Percentiles rank a stretch among this genome's conserved stretches.
Evolutionary conservation across 2,329 filamentous ascomycete species (phyloP).

Genomic region (Dactylella cylindrospora): DNA sequence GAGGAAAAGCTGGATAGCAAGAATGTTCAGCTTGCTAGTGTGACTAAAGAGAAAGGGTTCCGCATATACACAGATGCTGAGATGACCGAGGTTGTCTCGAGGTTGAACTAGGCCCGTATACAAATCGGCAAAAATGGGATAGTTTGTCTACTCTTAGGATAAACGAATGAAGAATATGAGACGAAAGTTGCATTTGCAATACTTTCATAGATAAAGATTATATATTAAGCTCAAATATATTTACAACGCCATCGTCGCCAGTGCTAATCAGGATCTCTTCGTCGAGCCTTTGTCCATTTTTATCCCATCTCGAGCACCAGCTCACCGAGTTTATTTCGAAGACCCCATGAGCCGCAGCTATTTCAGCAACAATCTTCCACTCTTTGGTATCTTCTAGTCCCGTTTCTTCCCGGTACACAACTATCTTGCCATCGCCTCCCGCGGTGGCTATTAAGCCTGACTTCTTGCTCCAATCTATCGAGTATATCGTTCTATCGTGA

Average conservation of each 20-base stretch:
- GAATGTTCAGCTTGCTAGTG: constrained; percentile 96
- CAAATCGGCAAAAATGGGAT: too few species aligned
- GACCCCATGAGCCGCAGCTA: constrained; percentile 78
- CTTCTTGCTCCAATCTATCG: constrained; percentile 76
- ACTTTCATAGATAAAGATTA: constrained; percentile 2
- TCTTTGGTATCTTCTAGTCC: constrained; percentile 51
- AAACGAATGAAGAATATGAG: too few species aligned
- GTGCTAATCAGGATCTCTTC: constrained; percentile 83
- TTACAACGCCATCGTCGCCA: constrained; percentile 86
- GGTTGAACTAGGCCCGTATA: constrained; percentile 61
- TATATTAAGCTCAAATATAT: constrained; percentile 68
- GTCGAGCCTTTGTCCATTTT: constrained; percentile 59
- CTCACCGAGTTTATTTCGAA: constrained; percentile 91
- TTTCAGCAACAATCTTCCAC: constrained; percentile 72
- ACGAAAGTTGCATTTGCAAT: too few species aligned
- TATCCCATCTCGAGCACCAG: constrained; percentile 80
- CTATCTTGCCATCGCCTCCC: constrained; percentile 80
- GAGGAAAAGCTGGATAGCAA: constrained; percentile 99
- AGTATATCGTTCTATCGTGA: constrained; percentile 81
- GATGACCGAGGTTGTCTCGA: constrained; percentile 89
- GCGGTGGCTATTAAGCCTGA: constrained; percentile 81
- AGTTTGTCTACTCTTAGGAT: too few species aligned
- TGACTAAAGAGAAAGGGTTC: constrained; percentile 97
- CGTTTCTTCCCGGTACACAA: constrained; percentile 69
- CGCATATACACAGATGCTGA: constrained; percentile 97